Percentiles rank a stretch among this genome's conserved stretches.
Conservation (phyloP, 2,329 filamentous ascomycete genomes). For the Neospermospora avenae region DNA sequence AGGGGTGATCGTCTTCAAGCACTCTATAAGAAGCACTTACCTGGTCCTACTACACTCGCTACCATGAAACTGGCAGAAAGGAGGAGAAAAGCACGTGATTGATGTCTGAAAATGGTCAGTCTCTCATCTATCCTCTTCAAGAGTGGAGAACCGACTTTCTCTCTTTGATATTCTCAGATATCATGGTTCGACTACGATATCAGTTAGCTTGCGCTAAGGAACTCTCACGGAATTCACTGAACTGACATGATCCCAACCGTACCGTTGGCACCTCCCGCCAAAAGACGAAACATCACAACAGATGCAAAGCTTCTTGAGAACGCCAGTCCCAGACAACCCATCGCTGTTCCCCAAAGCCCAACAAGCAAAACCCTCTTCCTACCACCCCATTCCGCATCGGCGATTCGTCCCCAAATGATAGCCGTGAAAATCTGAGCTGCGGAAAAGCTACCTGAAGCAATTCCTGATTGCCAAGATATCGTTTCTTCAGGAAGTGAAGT, state of each 20-base stretch:
- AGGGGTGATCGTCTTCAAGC: not conserved
- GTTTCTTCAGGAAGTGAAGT: constrained; percentile 33
- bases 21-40: not conserved
- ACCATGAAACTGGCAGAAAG: constrained; percentile 8
- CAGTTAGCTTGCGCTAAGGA: too few species aligned
- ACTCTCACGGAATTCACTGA: too few species aligned
- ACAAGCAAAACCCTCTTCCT: constrained; percentile 57
- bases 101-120: constrained; percentile 5
- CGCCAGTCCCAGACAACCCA: not conserved
- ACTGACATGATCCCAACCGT: constrained; percentile 9
- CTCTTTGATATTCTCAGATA: constrained; percentile 6
- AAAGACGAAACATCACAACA: not conserved
- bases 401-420: constrained; percentile 62
- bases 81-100: constrained; percentile 8
- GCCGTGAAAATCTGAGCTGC: constrained; percentile 65
- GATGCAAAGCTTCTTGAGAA: constrained; percentile 1
- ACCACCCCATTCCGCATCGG: constrained; percentile 54
- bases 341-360: constrained; percentile 49
- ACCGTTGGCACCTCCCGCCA: constrained; percentile 3
- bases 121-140: not conserved
- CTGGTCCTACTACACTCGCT: constrained; percentile 4
- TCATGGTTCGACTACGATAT: not conserved
- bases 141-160: constrained; percentile 3
- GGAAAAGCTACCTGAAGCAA: constrained; percentile 61
- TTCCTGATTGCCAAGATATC: constrained; percentile 63